phyloP scores from a whole-genome alignment of 2,329 filamentous ascomycete species.

The Hypoxylon sp. region DNA sequence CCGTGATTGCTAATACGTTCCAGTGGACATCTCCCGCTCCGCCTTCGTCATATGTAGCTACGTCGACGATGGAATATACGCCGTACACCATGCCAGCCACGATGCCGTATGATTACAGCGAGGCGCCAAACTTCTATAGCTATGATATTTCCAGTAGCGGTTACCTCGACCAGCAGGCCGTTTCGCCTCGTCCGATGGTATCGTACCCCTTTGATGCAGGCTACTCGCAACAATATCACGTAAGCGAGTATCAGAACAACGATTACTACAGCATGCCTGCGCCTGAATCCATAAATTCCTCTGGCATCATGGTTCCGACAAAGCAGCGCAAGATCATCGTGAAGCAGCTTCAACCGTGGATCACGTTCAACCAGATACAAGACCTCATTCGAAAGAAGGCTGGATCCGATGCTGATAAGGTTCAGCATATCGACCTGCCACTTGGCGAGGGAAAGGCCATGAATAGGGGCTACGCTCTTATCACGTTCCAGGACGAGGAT shows the following conservation, averaged over 20 bases:
- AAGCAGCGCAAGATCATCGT: constrained; percentile 44
- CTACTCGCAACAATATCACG: constrained; percentile 33
- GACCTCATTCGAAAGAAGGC: constrained; percentile 40
- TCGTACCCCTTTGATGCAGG: constrained; percentile 26
- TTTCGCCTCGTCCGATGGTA: constrained; percentile 24
- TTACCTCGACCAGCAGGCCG: constrained; percentile 29
- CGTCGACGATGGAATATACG: constrained; percentile 33
- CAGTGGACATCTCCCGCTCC: constrained; percentile 39
- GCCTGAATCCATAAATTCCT: constrained; percentile 11
- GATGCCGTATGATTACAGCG: constrained; percentile 27
- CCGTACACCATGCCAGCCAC: constrained; percentile 28
- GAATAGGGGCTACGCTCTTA: constrained; percentile 42
- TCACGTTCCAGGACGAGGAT: constrained; percentile 42
- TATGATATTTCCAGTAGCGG: constrained; percentile 17
- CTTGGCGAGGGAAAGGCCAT: constrained; percentile 29
- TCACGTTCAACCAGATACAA: constrained; percentile 38
- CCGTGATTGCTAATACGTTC: constrained; percentile 26
- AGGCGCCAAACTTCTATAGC: constrained; percentile 25
- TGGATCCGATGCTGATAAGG: constrained; percentile 38
- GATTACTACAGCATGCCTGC: constrained; percentile 26
- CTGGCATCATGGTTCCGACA: constrained; percentile 31
- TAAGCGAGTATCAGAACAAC: constrained; percentile 33
- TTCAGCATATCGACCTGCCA: constrained; percentile 42
- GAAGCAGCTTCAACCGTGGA: constrained; percentile 41
- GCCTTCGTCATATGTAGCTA: constrained; percentile 36